phyloP scores from a whole-genome alignment of 1,284 basidiomycete genomes.

The Irpex sp. region DNA sequence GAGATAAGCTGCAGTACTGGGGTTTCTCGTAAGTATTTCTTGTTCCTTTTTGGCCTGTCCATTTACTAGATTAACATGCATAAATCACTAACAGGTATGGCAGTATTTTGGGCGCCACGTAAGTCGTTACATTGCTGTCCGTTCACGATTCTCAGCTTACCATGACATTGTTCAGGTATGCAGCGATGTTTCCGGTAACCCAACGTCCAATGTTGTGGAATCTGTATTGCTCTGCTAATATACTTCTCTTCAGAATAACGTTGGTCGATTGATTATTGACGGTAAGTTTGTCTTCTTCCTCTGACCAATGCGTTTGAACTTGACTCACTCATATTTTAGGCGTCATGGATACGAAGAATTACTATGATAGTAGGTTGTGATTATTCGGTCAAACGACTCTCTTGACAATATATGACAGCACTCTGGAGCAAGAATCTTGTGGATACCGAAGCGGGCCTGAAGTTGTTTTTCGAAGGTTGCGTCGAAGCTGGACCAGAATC shows the following conservation, averaged over 20 bases:
- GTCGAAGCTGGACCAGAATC: constrained; percentile 15
- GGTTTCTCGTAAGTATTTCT: constrained; percentile 21
- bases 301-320: neutral
- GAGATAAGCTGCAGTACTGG: constrained; percentile 25
- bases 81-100: constrained; percentile 16
- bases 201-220: neutral
- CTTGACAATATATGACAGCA: neutral
- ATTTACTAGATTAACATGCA: too few relatives aligned
- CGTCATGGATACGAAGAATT: constrained; percentile 14
- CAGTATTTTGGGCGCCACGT: constrained; percentile 21
- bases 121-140: neutral
- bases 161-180: constrained; percentile 5
- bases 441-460: constrained; percentile 16
- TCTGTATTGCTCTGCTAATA: neutral
- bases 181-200: constrained; percentile 23
- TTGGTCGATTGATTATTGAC: constrained; percentile 16
- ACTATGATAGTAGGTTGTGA: constrained; percentile 6
- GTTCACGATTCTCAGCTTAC: neutral
- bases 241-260: constrained; percentile 10
- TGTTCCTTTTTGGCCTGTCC: too few relatives aligned
- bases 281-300: neutral
- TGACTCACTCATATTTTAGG: neutral
- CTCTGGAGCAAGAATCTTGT: constrained; percentile 16
- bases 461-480: constrained; percentile 15
- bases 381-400: too few relatives aligned